These are phyloP conservation scores for Tricholoma furcatifolium DNA, from an alignment of 768 basidiomycete genomes.

Conservation along the genomic window DNA sequence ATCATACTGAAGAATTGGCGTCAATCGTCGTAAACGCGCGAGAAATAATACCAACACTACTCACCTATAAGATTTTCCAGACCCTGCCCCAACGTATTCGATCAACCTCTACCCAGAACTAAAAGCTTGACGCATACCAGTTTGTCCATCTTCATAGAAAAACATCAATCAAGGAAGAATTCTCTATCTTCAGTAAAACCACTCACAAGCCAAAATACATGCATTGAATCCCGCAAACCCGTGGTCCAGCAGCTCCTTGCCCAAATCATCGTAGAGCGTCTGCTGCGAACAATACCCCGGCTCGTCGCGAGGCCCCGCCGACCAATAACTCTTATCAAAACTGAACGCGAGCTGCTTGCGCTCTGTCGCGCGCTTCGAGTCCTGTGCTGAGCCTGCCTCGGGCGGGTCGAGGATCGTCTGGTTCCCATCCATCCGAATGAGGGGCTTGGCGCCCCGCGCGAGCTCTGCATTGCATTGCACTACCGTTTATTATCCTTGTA, in stretches of 20 bases:
- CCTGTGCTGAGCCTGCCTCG: constrained; percentile 65
- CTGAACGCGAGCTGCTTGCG: constrained; percentile 88
- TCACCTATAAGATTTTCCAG: constrained; percentile 90
- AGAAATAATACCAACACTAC: constrained; percentile 22
- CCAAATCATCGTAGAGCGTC: constrained; percentile 91
- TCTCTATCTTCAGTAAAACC: not conserved
- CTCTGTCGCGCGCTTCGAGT: constrained; percentile 82
- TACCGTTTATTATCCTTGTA: not conserved
- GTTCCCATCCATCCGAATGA: constrained; percentile 95
- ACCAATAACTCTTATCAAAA: constrained; percentile 99
- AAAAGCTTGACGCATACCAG: constrained; percentile 51
- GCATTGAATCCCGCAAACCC: constrained; percentile 97
- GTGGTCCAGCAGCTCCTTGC: constrained; percentile 92
- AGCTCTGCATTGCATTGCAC: constrained; percentile 56
- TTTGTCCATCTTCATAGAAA: constrained; percentile 64
- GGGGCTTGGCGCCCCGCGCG: constrained; percentile 87
- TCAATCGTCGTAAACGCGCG: constrained; percentile 5
- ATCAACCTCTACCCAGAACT: constrained; percentile 3
- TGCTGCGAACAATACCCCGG: constrained; percentile 91
- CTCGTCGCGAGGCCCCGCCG: constrained; percentile 86
- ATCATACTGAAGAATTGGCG: constrained; percentile 67
- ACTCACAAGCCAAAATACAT: constrained; percentile 98
- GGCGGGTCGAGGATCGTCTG: constrained; percentile 93
- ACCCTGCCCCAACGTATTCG: constrained; percentile 46
- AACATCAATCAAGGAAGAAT: not conserved